These are phyloP conservation scores for Polysphondylium violaceum DNA, from an alignment of 78 protist genomes.

Conservation along the genomic window DNA sequence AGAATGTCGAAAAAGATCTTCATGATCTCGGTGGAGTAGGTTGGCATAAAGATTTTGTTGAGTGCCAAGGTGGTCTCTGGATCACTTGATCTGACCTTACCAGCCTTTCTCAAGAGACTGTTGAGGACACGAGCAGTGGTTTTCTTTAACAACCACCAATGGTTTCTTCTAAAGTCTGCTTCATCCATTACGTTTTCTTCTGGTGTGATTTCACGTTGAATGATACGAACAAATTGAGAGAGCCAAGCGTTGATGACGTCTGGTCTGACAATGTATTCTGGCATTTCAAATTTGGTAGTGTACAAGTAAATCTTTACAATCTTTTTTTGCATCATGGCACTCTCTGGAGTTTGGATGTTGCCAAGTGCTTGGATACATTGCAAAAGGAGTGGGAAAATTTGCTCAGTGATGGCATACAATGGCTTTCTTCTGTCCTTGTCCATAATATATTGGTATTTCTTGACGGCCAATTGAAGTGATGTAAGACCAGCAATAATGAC, in stretches of 20 bases:
- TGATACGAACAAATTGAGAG: slow-evolving; percentile 39
- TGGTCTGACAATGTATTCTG: slow-evolving; percentile 19
- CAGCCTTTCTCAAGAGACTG: slow-evolving; percentile 8
- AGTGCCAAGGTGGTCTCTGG: slow-evolving; percentile 2
- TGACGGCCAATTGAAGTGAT: slow-evolving; percentile 38
- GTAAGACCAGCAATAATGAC: slow-evolving; percentile 44
- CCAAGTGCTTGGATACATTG: slow-evolving; percentile 7
- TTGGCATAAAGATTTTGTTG: slow-evolving; percentile 22
- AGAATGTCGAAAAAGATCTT: not conserved
- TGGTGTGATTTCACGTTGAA: slow-evolving; percentile 20
- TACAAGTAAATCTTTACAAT: slow-evolving; percentile 42
- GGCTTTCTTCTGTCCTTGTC: slow-evolving; percentile 24
- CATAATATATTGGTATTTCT: slow-evolving; percentile 28
- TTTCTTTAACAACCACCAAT: slow-evolving; percentile 67
- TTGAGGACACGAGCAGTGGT: not conserved
- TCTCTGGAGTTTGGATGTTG: not conserved
- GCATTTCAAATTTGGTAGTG: slow-evolving; percentile 45
- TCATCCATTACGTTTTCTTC: not conserved
- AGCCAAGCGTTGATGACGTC: slow-evolving; percentile 35
- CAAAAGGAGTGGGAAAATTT: slow-evolving; percentile 29
- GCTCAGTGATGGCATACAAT: slow-evolving; percentile 10
- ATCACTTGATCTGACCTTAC: not conserved
- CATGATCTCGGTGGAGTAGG: slow-evolving; percentile 25
- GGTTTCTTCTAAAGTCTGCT: not conserved
- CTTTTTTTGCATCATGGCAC: slow-evolving; percentile 42